Conservation (phyloP, 495 filamentous ascomycete genomes). For the Xylaria grammica region DNA sequence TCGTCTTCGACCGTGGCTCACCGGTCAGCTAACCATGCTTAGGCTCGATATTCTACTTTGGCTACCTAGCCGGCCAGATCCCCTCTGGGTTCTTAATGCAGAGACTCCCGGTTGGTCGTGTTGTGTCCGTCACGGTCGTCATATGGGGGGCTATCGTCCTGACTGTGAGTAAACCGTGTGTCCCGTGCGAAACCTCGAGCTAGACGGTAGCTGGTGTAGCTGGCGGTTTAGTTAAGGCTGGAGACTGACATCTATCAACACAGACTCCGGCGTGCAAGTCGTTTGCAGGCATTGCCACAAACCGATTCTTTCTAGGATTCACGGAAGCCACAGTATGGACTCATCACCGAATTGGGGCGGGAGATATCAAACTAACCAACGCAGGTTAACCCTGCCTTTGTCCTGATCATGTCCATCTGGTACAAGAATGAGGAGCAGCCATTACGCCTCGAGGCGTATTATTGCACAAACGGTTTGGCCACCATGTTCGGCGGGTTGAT, state of each 20-base stretch:
- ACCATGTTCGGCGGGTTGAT: constrained; percentile 60
- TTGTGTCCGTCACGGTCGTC: constrained; percentile 47
- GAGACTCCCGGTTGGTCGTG: constrained; percentile 58
- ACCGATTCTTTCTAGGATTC: constrained; percentile 60
- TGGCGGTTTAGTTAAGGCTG: too few relatives aligned
- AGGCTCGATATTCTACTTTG: constrained; percentile 30
- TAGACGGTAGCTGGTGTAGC: too few relatives aligned
- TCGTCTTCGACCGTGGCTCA: constrained; percentile 19
- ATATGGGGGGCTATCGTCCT: constrained; percentile 19
- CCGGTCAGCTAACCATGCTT: background rate
- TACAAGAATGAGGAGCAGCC: constrained; percentile 61
- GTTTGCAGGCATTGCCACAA: constrained; percentile 55
- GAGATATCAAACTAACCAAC: background rate
- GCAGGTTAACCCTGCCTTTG: constrained; percentile 60
- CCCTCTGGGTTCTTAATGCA: constrained; percentile 59
- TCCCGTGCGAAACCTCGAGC: too few relatives aligned
- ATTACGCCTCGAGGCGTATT: constrained; percentile 58
- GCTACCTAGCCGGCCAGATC: constrained; percentile 56
- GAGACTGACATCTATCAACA: constrained; percentile 43
- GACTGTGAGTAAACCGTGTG: constrained; percentile 13
- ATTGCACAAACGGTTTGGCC: constrained; percentile 62
- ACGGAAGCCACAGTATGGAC: constrained; percentile 55
- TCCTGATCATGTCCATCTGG: constrained; percentile 64
- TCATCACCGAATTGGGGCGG: background rate
- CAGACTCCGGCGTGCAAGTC: constrained; percentile 55